These are phyloP conservation scores for Spergularia marina DNA, from an alignment of 148 eudicot species.

Conservation along the genomic window DNA sequence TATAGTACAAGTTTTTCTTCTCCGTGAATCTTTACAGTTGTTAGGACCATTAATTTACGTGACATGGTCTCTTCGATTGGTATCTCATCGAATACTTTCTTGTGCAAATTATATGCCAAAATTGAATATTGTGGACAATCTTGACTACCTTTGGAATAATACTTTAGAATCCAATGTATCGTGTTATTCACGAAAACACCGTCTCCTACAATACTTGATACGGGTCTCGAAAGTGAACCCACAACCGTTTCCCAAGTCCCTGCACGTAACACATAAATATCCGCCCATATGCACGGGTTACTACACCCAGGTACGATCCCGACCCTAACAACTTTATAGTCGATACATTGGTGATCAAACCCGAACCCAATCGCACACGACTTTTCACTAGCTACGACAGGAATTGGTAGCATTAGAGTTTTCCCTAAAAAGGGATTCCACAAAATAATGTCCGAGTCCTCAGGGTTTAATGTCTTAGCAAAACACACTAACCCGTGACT, in stretches of 20 bases:
- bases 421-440: constrained; percentile 27
- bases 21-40: background rate
- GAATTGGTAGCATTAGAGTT: background rate
- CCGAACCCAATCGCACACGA: constrained; percentile 19
- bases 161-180: constrained; percentile 18
- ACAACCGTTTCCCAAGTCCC: background rate
- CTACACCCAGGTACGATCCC: background rate
- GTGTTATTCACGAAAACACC: constrained; percentile 16
- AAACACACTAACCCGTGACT: constrained; percentile 18
- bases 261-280: background rate
- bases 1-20: constrained; percentile 15
- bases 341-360: background rate
- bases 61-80: background rate
- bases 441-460: background rate
- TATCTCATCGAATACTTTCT: constrained; percentile 3
- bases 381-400: background rate
- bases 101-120: constrained; percentile 15
- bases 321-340: constrained; percentile 20
- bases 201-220: background rate
- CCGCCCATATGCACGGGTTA: constrained; percentile 1
- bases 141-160: background rate
- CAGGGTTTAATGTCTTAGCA: background rate
- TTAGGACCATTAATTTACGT: background rate
- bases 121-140: background rate
- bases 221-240: background rate